phyloP scores from a whole-genome alignment of 2,329 filamentous ascomycete species.

The Kalaharituber pfeilii region DNA sequence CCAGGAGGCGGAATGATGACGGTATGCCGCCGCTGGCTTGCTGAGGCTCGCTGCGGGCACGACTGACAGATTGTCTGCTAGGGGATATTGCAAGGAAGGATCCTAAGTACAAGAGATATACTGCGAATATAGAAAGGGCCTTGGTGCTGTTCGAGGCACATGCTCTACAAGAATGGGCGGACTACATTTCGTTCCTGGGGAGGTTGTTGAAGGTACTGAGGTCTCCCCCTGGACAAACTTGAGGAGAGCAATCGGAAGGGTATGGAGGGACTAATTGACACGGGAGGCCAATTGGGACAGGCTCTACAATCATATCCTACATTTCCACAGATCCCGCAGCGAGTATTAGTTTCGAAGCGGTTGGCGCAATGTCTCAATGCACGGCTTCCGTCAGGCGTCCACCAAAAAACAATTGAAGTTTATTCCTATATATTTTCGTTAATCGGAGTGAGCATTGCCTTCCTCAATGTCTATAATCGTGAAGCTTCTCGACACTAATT shows the following conservation, averaged over 20 bases:
- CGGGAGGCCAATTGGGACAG: constrained; percentile 30
- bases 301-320: constrained; percentile 74
- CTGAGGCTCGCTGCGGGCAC: background rate
- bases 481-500: constrained; percentile 12
- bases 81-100: constrained; percentile 36
- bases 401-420: constrained; percentile 91
- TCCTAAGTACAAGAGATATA: constrained; percentile 70
- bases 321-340: constrained; percentile 59
- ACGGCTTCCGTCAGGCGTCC: constrained; percentile 80
- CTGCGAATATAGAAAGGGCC: constrained; percentile 68
- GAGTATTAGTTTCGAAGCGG: constrained; percentile 67
- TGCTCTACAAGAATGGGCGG: constrained; percentile 91
- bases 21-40: background rate
- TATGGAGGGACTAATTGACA: background rate
- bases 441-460: constrained; percentile 44
- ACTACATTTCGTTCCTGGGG: constrained; percentile 95
- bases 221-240: background rate
- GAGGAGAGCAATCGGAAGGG: constrained; percentile 1
- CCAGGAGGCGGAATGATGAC: background rate
- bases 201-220: constrained; percentile 60
- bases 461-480: background rate
- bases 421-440: constrained; percentile 77
- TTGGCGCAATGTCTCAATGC: constrained; percentile 91
- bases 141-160: constrained; percentile 72
- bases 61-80: background rate